Evolutionary conservation across 2,329 filamentous ascomycete species (phyloP).

Genomic region (Verticillium albo-atrum): DNA sequence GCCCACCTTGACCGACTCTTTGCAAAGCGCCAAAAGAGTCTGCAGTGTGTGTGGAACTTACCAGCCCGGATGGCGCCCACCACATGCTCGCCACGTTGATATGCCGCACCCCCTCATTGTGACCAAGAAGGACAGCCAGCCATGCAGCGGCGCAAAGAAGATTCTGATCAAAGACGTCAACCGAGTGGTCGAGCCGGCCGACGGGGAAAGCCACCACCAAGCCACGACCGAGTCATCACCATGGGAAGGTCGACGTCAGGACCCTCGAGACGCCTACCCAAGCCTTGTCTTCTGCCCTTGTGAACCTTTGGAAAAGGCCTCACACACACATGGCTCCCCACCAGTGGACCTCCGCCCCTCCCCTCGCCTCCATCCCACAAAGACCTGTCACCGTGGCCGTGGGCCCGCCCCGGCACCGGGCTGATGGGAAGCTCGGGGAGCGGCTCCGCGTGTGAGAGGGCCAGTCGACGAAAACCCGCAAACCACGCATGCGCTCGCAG

Average conservation of each 20-base stretch:
- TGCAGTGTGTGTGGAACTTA: background rate
- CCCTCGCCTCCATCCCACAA: background rate
- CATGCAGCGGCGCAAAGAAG: background rate
- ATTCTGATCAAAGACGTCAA: background rate
- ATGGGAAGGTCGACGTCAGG: background rate
- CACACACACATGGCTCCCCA: background rate
- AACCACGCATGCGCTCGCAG: background rate
- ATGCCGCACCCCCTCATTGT: background rate
- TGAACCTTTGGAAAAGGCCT: background rate
- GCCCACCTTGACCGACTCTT: background rate
- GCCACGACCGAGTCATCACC: background rate
- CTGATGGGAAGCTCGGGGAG: background rate
- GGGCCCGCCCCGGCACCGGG: background rate
- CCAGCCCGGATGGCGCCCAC: background rate
- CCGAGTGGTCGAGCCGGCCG: background rate
- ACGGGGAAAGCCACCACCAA: background rate
- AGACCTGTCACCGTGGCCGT: background rate
- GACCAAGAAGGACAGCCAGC: background rate
- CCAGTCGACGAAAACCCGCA: background rate
- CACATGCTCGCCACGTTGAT: background rate
- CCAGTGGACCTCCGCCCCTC: background rate
- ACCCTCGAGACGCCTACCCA: too few species aligned
- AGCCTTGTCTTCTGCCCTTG: too few species aligned
- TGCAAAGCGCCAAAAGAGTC: background rate
- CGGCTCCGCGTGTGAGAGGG: background rate